phyloP scores from a whole-genome alignment of 352 stramenopile genomes.

The Globisporangium cylindrosporum region DNA sequence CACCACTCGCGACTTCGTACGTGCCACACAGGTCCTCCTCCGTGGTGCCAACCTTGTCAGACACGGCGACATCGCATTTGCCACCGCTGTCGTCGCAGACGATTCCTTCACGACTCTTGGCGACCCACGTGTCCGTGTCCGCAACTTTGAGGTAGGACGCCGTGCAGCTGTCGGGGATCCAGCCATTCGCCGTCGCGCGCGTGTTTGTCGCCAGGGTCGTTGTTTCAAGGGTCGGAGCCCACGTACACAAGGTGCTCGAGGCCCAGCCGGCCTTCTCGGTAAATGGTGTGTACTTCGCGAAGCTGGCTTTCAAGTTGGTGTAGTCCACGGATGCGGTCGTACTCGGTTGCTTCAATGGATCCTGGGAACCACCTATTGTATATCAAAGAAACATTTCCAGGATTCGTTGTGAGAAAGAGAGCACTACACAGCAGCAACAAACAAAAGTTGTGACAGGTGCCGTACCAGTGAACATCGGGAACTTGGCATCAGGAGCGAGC shows the following conservation, averaged over 20 bases:
- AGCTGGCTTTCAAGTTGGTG: slow-evolving; percentile 68
- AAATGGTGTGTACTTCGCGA: slow-evolving; percentile 57
- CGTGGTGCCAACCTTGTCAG: slow-evolving; percentile 49
- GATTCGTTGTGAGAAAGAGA: slow-evolving; percentile 4
- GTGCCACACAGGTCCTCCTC: slow-evolving; percentile 77
- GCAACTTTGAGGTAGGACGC: slow-evolving; percentile 49
- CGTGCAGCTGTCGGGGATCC: slow-evolving; percentile 66
- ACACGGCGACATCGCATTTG: slow-evolving; percentile 65
- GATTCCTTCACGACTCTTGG: slow-evolving; percentile 66
- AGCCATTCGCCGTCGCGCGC: slow-evolving; percentile 48
- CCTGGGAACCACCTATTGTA: slow-evolving; percentile 27
- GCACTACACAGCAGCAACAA: background rate
- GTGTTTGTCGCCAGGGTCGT: slow-evolving; percentile 60
- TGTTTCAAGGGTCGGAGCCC: slow-evolving; percentile 51
- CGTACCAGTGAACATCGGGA: slow-evolving; percentile 81
- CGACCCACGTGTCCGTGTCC: slow-evolving; percentile 64
- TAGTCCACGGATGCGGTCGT: slow-evolving; percentile 63
- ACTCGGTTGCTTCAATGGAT: slow-evolving; percentile 59
- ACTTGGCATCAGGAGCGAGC: slow-evolving; percentile 57
- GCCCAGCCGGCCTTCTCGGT: slow-evolving; percentile 47
- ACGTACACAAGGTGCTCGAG: slow-evolving; percentile 54
- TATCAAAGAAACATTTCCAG: background rate
- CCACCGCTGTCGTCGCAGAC: slow-evolving; percentile 61
- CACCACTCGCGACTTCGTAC: slow-evolving; percentile 60
- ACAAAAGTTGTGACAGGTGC: background rate